These are phyloP conservation scores for Rhodosporidiobolus odoratus DNA, from an alignment of 768 basidiomycete species.

Conservation along the genomic window DNA sequence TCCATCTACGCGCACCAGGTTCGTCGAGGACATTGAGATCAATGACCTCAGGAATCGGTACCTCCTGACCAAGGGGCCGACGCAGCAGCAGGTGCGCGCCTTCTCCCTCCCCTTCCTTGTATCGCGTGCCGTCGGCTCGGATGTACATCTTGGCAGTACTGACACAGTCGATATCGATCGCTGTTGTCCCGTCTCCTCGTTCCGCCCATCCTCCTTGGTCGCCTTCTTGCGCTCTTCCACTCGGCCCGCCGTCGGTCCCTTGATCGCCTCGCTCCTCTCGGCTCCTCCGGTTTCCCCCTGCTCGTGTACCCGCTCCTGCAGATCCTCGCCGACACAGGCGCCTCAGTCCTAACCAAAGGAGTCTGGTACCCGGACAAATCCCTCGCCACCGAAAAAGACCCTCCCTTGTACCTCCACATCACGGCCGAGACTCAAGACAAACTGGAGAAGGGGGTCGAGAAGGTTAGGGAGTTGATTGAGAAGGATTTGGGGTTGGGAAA, in stretches of 20 bases:
- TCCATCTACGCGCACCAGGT: conserved; percentile 44
- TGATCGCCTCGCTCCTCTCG: neutral
- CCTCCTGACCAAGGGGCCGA: conserved; percentile 84
- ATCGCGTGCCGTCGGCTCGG: no score
- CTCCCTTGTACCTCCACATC: conserved; percentile 88
- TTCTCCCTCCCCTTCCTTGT: conserved; percentile 30
- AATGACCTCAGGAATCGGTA: conserved; percentile 94
- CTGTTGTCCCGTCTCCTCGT: no score
- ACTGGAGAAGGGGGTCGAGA: no score
- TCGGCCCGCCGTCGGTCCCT: no score
- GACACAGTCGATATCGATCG: no score
- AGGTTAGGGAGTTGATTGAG: no score
- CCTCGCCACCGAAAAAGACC: conserved; percentile 86
- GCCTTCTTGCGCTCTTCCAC: no score
- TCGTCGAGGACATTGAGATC: conserved; percentile 87
- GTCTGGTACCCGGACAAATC: conserved; percentile 90
- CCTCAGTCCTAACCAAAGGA: conserved; percentile 86
- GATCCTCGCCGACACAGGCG: conserved; percentile 90
- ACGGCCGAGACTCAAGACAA: conserved; percentile 52
- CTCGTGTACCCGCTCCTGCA: conserved; percentile 45
- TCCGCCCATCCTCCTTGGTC: no score
- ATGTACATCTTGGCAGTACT: no score
- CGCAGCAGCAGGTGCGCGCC: conserved; percentile 72
- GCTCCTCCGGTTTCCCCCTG: conserved; percentile 1
- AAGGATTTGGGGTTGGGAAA: no score